Conservation (phyloP, 192 early-diverging fungal species). For the Umbelopsis isabellina region DNA sequence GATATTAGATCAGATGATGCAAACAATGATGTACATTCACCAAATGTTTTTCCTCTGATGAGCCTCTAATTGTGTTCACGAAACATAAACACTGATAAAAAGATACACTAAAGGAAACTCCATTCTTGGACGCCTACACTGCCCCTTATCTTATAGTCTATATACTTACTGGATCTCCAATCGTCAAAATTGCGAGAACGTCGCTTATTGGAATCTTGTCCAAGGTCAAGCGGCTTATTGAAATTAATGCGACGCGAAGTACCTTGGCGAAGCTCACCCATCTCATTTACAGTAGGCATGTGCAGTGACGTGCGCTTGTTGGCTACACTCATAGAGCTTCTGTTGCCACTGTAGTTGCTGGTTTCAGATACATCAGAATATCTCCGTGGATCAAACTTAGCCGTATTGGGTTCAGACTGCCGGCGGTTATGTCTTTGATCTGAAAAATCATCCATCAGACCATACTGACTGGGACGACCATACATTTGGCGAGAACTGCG, state of each 20-base stretch:
- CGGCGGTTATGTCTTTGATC: constrained; percentile 29
- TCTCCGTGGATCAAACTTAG: constrained; percentile 15
- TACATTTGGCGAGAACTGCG: constrained; percentile 77
- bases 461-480: constrained; percentile 93
- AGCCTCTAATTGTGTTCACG: not conserved
- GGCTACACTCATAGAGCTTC: not conserved
- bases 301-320: constrained; percentile 14
- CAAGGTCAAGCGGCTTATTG: constrained; percentile 34
- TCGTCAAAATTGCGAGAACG: constrained; percentile 48
- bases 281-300: constrained; percentile 16
- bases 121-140: no score
- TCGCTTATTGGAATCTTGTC: constrained; percentile 24
- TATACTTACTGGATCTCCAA: constrained; percentile 44
- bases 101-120: not conserved
- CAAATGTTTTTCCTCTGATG: no score
- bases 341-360: not conserved
- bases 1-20: constrained; percentile 21
- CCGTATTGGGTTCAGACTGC: constrained; percentile 31
- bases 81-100: constrained; percentile 10
- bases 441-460: constrained; percentile 67
- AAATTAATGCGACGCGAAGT: constrained; percentile 23
- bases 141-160: no score
- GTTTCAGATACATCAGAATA: constrained; percentile 16
- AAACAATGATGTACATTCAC: not conserved
- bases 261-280: constrained; percentile 7